Evolutionary conservation across 2,329 filamentous ascomycete genomes (phyloP), one percentile per base, ranked within the genome.

Genomic region (Onygena corvina): DNA sequence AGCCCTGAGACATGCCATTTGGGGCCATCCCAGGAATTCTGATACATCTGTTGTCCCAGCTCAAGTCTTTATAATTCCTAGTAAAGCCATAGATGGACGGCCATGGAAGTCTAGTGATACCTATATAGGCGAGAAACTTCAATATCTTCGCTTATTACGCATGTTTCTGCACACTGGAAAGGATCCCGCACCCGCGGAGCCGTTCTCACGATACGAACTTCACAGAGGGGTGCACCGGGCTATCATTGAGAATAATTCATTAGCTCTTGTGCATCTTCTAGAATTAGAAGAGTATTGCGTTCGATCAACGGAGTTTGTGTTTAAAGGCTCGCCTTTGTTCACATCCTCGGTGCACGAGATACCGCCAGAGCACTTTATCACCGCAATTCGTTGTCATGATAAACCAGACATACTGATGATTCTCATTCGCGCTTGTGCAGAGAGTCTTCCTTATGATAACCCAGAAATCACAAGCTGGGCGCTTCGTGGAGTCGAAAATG

Each of bases 221-320:
- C 65, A 69, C n/a, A 52, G 64, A 23, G 69, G 70, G 6, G 64
- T 72, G 44, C 58, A 60, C 21, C 61, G 58, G 2, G 69, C 70
- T 7, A 62, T 72, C 7, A 25, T 57, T 5, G 57, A 62, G 4
- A 51, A 58, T 8, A 64, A 71, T 29, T 25, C 51, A 2, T 48
- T 52, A 3, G 65, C 64, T 0, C 57, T 71, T 3, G 49, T 56
- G 4, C 58, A 57, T 9, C 58, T 72, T 4, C 59, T 71, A 14
- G 67, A 67, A 46, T 54, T 70, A 4, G 65, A 67, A 46, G 62
- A 67, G 51, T 62, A 57, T 34, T 48, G 54, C 16, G 53, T 56
- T 46, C 60, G 61, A 36, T 49, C 36, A 40, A 54, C 9, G 33
- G 52, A 9, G 40, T 49, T 20, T 5, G 16, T 6, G 21, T 52